These are phyloP conservation scores for Candida glaebosa DNA, from an alignment of 805 yeast species.

Conservation along the genomic window DNA sequence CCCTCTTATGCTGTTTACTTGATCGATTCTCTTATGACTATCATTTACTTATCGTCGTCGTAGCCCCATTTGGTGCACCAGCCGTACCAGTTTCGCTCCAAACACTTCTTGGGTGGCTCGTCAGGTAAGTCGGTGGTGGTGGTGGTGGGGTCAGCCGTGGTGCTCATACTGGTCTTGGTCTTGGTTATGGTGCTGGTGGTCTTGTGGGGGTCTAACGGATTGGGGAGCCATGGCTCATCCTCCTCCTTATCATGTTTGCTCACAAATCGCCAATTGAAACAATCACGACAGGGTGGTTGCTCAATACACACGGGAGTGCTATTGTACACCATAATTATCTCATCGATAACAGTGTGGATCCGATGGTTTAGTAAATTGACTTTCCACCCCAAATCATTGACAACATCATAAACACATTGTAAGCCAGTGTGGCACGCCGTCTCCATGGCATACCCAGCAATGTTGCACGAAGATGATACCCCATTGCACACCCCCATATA, in stretches of 20 bases:
- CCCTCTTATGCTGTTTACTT: no score
- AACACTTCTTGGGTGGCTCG: conserved; percentile 43
- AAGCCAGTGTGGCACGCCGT: conserved; percentile 90
- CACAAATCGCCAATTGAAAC: conserved; percentile 83
- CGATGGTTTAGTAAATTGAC: conserved; percentile 85
- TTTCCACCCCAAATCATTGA: conserved; percentile 86
- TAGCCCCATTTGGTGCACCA: conserved; percentile 50
- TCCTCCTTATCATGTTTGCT: conserved; percentile 42
- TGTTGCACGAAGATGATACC: conserved; percentile 80
- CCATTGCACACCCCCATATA: conserved; percentile 97
- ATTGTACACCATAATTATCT: conserved; percentile 67
- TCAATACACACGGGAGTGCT: conserved; percentile 69
- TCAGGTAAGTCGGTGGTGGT: conserved; percentile 5
- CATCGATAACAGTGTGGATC: conserved; percentile 86
- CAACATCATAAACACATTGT: conserved; percentile 85
- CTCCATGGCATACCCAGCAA: conserved; percentile 97
- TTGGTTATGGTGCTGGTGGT: conserved; percentile 5
- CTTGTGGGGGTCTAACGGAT: conserved; percentile 31
- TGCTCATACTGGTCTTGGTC: background rate
- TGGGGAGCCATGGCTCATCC: conserved; percentile 36
- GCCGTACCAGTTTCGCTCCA: conserved; percentile 66
- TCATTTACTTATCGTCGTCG: conserved; percentile 26
- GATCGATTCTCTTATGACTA: no score
- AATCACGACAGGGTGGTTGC: conserved; percentile 85
- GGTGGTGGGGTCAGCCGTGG: conserved; percentile 10